Conservation (phyloP, 2,329 filamentous ascomycete species). For the Onygenales sp. region DNA sequence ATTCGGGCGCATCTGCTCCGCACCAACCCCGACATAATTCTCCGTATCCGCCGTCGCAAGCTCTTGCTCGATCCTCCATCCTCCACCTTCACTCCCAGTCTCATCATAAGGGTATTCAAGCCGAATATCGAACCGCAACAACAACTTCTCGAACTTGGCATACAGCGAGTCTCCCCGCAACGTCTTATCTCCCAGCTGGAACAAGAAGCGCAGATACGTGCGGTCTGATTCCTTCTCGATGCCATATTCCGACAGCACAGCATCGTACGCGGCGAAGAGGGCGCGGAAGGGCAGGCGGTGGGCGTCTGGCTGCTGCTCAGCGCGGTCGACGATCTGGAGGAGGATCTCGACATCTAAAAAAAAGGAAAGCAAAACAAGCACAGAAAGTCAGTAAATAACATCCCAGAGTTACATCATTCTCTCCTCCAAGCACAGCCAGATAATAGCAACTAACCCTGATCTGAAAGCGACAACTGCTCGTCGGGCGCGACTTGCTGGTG, state of each 20-base stretch:
- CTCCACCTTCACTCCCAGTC: conserved; percentile 3
- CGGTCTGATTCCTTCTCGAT: conserved; percentile 64
- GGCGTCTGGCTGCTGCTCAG: conserved; percentile 55
- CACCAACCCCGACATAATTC: conserved; percentile 10
- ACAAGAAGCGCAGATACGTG: conserved; percentile 67
- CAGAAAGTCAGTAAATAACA: conserved; percentile 1
- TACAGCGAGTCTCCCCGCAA: conserved; percentile 50
- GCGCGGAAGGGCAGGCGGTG: conserved; percentile 64
- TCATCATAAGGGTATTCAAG: conserved; percentile 48
- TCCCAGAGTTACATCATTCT: neutral
- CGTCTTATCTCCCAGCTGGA: conserved; percentile 59
- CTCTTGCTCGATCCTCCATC: neutral
- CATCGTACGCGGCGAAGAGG: conserved; percentile 72
- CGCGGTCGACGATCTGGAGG: conserved; percentile 64
- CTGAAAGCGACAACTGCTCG: conserved; percentile 44
- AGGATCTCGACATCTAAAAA: conserved; percentile 68
- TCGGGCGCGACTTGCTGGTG: conserved; percentile 25
- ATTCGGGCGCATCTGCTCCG: conserved; percentile 11
- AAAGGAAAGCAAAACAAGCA: neutral
- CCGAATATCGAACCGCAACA: conserved; percentile 61
- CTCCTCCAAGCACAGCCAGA: neutral
- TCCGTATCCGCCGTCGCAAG: conserved; percentile 1
- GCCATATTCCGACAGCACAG: conserved; percentile 60
- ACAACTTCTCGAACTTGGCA: conserved; percentile 60
- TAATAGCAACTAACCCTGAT: conserved; percentile 42